These are phyloP conservation scores for Mariannaea elegans DNA, from an alignment of 2,329 filamentous ascomycete species.

Conservation along the genomic window DNA sequence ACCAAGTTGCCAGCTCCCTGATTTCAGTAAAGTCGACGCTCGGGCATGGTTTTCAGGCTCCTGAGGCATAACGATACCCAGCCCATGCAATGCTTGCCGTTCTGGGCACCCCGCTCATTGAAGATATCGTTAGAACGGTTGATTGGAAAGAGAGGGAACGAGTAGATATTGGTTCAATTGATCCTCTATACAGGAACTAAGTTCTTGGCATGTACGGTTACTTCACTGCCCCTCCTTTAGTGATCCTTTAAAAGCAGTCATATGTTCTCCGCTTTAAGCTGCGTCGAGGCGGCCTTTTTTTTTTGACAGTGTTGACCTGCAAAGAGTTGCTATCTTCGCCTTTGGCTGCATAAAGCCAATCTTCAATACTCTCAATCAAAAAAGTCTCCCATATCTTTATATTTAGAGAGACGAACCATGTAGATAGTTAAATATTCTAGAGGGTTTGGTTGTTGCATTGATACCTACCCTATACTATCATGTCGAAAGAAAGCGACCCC, in stretches of 20 bases:
- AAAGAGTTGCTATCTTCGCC: slow-evolving; percentile 61
- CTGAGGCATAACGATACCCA: slow-evolving; percentile 70
- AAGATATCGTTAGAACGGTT: slow-evolving; percentile 66
- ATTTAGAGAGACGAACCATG: neutral
- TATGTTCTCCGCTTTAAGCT: slow-evolving; percentile 71
- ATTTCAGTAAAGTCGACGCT: slow-evolving; percentile 51
- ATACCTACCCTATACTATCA: too few species aligned
- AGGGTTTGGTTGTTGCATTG: too few species aligned
- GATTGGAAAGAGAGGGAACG: slow-evolving; percentile 71
- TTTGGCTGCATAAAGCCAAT: slow-evolving; percentile 69
- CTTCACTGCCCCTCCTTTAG: slow-evolving; percentile 56
- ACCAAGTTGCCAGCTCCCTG: slow-evolving; percentile 69
- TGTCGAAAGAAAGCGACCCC: too few species aligned
- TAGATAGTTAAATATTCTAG: too few species aligned
- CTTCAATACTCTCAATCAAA: slow-evolving; percentile 68
- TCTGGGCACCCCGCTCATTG: slow-evolving; percentile 47
- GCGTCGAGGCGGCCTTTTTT: slow-evolving; percentile 78
- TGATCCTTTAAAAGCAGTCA: slow-evolving; percentile 67
- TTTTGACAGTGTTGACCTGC: slow-evolving; percentile 67
- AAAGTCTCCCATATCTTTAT: neutral
- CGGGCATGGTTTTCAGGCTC: slow-evolving; percentile 44
- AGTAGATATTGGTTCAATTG: slow-evolving; percentile 54
- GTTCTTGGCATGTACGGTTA: slow-evolving; percentile 59
- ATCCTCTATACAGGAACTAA: neutral
- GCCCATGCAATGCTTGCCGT: slow-evolving; percentile 63